Evolutionary conservation across 2,329 filamentous ascomycete species (phyloP).

Genomic region (Blastomyces percursus): DNA sequence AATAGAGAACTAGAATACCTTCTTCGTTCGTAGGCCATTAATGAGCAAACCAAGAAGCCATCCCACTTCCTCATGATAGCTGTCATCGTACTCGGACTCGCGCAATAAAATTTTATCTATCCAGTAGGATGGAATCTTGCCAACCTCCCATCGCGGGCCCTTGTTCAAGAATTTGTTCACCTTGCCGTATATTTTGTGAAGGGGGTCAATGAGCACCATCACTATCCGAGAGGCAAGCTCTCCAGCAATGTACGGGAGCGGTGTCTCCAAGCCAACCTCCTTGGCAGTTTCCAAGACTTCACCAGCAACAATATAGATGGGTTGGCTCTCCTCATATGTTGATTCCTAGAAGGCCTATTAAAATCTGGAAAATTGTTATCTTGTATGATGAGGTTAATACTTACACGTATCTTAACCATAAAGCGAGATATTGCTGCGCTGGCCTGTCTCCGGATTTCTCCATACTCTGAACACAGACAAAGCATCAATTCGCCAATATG

Average conservation of each 20-base stretch:
- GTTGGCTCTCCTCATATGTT: conserved; percentile 61
- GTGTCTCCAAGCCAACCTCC: conserved; percentile 41
- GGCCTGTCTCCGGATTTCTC: conserved; percentile 69
- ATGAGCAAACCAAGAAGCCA: conserved; percentile 66
- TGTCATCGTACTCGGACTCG: conserved; percentile 60
- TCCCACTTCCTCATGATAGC: conserved; percentile 58
- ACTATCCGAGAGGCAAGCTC: conserved; percentile 64
- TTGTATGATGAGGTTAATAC: neutral
- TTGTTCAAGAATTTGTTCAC: conserved; percentile 74
- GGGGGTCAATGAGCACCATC: conserved; percentile 59
- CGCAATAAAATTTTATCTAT: conserved; percentile 62
- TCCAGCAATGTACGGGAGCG: conserved; percentile 63
- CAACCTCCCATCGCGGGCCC: conserved; percentile 60
- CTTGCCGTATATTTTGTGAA: conserved; percentile 76
- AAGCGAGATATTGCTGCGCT: conserved; percentile 30
- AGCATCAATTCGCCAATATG: conserved; percentile 58
- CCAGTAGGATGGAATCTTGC: conserved; percentile 48
- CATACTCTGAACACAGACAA: conserved; percentile 63
- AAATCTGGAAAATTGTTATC: neutral
- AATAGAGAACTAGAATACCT: conserved; percentile 30
- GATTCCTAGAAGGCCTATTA: conserved; percentile 43
- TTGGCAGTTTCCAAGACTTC: conserved; percentile 68
- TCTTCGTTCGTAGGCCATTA: conserved; percentile 48
- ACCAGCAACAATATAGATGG: conserved; percentile 66
- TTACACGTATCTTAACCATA: conserved; percentile 35